Evolutionary conservation across 257 asterid species (phyloP).

Genomic region (Solanum commersonii): DNA sequence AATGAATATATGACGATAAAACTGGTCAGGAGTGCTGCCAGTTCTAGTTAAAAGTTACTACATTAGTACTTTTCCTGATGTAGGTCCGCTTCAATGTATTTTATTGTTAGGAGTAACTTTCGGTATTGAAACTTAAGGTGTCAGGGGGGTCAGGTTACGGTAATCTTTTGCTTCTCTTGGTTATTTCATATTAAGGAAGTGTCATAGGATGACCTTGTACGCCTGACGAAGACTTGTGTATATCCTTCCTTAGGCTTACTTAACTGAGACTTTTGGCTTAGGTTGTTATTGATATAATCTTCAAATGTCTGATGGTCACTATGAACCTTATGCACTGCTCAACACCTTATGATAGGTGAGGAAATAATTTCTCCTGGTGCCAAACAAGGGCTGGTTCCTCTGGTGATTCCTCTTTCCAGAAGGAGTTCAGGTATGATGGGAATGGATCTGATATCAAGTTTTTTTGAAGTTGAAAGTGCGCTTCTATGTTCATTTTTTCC

Average conservation of each 20-base stretch:
- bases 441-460: background rate
- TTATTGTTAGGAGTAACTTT: background rate
- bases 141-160: background rate
- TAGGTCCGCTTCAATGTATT: background rate
- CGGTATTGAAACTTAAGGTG: background rate
- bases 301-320: background rate
- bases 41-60: background rate
- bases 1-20: background rate
- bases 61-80: background rate
- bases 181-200: background rate
- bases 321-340: background rate
- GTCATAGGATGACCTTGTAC: background rate
- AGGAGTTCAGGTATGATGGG: conserved; percentile 44
- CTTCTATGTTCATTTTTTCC: background rate
- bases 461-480: background rate
- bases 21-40: background rate
- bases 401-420: conserved; percentile 73
- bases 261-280: background rate
- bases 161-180: background rate
- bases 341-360: conserved; percentile 43
- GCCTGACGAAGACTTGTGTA: background rate
- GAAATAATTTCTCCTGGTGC: conserved; percentile 79
- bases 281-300: background rate
- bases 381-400: conserved; percentile 85
- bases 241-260: background rate